Conservation (phyloP, 148 eudicot species). For the Vaccinium myrtillus region DNA sequence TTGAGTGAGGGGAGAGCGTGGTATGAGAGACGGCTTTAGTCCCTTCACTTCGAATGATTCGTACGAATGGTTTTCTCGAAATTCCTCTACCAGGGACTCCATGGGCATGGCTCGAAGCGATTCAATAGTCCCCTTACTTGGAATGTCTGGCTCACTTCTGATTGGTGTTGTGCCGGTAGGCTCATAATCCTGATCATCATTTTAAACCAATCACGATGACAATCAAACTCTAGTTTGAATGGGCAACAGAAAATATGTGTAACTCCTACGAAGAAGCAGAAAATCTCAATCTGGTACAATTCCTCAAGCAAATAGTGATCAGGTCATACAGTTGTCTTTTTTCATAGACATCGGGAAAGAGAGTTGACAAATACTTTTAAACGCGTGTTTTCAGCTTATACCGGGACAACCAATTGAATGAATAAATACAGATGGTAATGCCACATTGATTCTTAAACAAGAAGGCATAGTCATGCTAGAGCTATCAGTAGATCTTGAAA, state of each 20-base stretch:
- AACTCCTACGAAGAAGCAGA: neutral
- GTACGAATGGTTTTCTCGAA: constrained; percentile 70
- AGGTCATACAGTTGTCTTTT: neutral
- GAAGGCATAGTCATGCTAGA: neutral
- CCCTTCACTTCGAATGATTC: constrained; percentile 80
- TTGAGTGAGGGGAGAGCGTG: constrained; percentile 78
- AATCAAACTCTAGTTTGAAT: neutral
- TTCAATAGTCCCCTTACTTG: constrained; percentile 78
- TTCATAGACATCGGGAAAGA: neutral
- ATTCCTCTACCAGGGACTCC: constrained; percentile 80
- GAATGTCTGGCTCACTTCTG: constrained; percentile 71
- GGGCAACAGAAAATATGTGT: neutral
- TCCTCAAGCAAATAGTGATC: neutral
- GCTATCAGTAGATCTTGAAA: neutral
- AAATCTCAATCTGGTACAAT: neutral
- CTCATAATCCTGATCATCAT: constrained; percentile 68
- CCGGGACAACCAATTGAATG: neutral
- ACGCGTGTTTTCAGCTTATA: neutral
- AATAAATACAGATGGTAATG: neutral
- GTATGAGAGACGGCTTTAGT: constrained; percentile 55
- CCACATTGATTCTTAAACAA: neutral
- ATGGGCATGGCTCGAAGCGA: constrained; percentile 82
- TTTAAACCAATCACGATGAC: neutral
- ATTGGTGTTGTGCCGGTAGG: constrained; percentile 81
- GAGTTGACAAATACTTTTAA: neutral